Evolutionary conservation across 305 asterid species (phyloP).

Genomic region (Solanum hybrid): DNA sequence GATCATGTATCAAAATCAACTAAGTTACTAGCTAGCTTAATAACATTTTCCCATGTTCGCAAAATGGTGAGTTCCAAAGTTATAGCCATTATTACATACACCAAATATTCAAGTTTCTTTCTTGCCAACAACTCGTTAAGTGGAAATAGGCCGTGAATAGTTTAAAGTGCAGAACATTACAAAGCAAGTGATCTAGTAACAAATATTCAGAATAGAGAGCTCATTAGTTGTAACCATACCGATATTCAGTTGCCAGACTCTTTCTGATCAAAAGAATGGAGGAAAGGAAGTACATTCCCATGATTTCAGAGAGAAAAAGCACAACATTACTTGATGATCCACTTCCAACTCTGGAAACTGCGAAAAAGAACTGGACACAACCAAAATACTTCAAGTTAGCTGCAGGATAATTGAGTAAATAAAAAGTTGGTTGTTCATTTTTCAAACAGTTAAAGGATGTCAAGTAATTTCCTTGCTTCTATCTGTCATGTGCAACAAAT

Average conservation of each 20-base stretch:
- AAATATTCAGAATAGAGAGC: not conserved
- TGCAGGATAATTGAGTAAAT: not conserved
- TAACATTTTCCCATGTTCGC: not conserved
- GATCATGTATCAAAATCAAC: not conserved
- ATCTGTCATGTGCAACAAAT: not conserved
- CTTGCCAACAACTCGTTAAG: not conserved
- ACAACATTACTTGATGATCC: conserved; percentile 98
- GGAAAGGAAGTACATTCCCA: conserved; percentile 97
- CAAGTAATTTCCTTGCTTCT: not conserved
- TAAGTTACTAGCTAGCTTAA: not conserved
- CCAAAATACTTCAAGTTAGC: not conserved
- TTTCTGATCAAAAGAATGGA: conserved; percentile 86
- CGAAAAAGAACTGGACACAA: conserved; percentile 78
- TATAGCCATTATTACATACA: not conserved
- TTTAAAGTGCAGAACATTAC: not conserved
- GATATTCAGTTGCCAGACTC: conserved; percentile 93
- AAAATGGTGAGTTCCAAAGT: not conserved
- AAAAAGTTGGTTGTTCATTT: not conserved
- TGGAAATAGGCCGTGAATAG: not conserved
- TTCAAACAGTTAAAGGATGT: not conserved
- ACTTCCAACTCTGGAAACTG: conserved; percentile 96
- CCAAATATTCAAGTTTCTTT: not conserved
- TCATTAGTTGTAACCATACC: conserved; percentile 28
- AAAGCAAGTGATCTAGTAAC: not conserved
- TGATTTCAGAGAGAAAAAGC: conserved; percentile 95